These are phyloP conservation scores for Boletus barrowsii DNA, from an alignment of 768 basidiomycete genomes.

Conservation along the genomic window DNA sequence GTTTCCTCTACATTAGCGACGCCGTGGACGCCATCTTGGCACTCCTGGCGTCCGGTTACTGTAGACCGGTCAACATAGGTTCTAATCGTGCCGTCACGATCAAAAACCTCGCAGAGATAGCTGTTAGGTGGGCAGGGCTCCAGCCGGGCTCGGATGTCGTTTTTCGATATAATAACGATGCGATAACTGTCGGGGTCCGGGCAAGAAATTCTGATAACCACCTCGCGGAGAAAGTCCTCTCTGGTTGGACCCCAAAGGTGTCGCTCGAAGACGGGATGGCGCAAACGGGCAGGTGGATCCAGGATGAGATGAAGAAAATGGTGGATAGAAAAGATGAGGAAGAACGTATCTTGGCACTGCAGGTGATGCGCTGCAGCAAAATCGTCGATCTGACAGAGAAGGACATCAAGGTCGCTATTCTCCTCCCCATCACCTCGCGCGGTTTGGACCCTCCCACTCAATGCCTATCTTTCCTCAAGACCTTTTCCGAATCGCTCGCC, in stretches of 20 bases:
- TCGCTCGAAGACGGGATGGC: constrained; percentile 47
- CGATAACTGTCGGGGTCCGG: constrained; percentile 44
- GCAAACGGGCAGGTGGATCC: constrained; percentile 48
- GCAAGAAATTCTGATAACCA: constrained; percentile 54
- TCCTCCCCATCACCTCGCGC: constrained; percentile 58
- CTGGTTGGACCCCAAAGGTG: constrained; percentile 41
- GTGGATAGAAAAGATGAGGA: constrained; percentile 3
- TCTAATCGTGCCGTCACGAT: constrained; percentile 45
- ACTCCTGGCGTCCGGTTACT: constrained; percentile 39
- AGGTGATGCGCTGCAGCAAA: constrained; percentile 33
- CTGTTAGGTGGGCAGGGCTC: constrained; percentile 34
- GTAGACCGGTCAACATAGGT: constrained; percentile 47
- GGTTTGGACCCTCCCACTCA: constrained; percentile 32
- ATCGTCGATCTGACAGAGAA: constrained; percentile 37
- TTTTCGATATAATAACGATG: constrained; percentile 24
- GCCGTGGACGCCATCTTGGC: constrained; percentile 48
- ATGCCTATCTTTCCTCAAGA: constrained; percentile 41
- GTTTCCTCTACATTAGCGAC: constrained; percentile 56
- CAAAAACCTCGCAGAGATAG: constrained; percentile 39
- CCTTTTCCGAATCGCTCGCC: constrained; percentile 43
- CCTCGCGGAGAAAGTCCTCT: constrained; percentile 28
- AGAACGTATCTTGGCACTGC: constrained; percentile 17
- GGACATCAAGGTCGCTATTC: constrained; percentile 44
- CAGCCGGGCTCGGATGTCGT: constrained; percentile 20
- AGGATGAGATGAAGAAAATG: constrained; percentile 32